Conservation (phyloP, 768 basidiomycete species). For the Kwoniella heveanensis region DNA sequence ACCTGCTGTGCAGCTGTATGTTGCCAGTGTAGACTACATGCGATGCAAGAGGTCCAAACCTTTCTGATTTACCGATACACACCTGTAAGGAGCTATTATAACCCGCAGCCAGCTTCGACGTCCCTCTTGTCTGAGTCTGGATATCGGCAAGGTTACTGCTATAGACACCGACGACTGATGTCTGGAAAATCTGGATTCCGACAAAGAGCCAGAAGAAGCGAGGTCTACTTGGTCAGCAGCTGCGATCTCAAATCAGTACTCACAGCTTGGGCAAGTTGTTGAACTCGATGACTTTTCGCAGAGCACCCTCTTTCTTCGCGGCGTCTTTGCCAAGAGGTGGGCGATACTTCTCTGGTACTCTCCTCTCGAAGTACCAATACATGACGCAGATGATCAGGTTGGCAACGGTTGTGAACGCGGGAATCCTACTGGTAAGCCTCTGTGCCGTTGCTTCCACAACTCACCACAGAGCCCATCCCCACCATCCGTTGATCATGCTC, state of each 20-base stretch:
- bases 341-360: constrained; percentile 39
- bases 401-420: constrained; percentile 36
- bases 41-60: too few species aligned
- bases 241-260: constrained; percentile 8
- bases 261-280: constrained; percentile 29
- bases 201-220: constrained; percentile 44
- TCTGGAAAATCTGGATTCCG: constrained; percentile 48
- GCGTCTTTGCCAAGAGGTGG: constrained; percentile 36
- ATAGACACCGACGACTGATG: constrained; percentile 41
- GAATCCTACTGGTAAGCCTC: constrained; percentile 30
- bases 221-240: background rate
- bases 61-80: background rate
- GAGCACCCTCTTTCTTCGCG: constrained; percentile 23
- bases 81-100: constrained; percentile 47
- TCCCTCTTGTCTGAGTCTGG: constrained; percentile 43
- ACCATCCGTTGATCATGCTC: constrained; percentile 46
- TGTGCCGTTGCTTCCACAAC: background rate
- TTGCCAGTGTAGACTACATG: too few species aligned
- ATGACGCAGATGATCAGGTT: constrained; percentile 36
- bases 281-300: constrained; percentile 23
- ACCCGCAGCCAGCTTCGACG: constrained; percentile 47
- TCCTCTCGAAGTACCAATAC: constrained; percentile 46
- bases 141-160: constrained; percentile 53
- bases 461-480: constrained; percentile 54
- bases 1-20: too few species aligned